Conservation (phyloP, 192 early-diverging fungal species). For the Haplosporangium gracile region DNA sequence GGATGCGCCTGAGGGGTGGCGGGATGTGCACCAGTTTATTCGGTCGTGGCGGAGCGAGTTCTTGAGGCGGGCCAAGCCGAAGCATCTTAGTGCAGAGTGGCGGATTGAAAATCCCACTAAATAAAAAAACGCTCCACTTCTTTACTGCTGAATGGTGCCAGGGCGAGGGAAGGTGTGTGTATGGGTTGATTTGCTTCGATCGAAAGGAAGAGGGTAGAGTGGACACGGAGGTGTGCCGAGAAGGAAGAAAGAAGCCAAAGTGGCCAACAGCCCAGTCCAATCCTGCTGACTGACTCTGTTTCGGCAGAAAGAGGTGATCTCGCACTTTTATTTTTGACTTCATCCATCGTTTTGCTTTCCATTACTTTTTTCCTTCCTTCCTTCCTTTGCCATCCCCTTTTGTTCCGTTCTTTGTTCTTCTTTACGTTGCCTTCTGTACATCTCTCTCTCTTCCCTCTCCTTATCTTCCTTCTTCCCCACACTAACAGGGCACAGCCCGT, state of each 20-base stretch:
- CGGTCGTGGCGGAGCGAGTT: slow-evolving; percentile 42
- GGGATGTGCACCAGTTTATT: slow-evolving; percentile 35
- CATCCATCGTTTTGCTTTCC: not conserved
- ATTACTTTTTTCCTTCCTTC: not conserved
- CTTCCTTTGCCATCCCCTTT: not conserved
- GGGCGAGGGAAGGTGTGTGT: not conserved
- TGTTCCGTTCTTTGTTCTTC: not conserved
- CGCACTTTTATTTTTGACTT: not conserved
- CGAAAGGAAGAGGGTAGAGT: too few relatives aligned
- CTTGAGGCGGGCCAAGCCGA: slow-evolving; percentile 22
- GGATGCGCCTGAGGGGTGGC: slow-evolving; percentile 22
- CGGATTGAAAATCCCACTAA: slow-evolving; percentile 29
- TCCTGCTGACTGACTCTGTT: too few relatives aligned
- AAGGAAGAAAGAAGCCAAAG: too few relatives aligned
- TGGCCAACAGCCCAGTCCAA: too few relatives aligned
- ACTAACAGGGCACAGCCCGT: not conserved
- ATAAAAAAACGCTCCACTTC: not conserved
- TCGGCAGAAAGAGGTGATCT: too few relatives aligned
- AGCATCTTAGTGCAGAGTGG: slow-evolving; percentile 38
- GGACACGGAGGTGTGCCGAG: too few relatives aligned
- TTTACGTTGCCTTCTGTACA: not conserved
- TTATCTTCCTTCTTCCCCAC: not conserved
- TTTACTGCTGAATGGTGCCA: not conserved
- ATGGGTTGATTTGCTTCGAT: too few relatives aligned
- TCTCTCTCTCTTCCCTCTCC: not conserved